Conservation (phyloP, 179 eudicot genomes). For the Drosera spatulata region DNA sequence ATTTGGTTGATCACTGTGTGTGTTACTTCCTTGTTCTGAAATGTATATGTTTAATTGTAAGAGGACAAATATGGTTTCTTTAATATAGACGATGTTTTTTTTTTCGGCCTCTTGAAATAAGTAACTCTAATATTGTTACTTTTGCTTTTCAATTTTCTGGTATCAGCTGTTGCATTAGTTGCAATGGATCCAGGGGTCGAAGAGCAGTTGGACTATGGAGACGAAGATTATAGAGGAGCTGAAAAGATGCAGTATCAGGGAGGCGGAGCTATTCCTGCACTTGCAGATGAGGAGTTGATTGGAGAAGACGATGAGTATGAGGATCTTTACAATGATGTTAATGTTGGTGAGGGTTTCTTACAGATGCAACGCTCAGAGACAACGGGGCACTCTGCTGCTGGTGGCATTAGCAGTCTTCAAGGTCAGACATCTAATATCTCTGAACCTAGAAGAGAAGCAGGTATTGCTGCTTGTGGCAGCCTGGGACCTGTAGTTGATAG, state of each 20-base stretch:
- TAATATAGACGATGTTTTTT: no score
- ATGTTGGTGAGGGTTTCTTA: conserved; percentile 74
- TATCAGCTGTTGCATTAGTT: background rate
- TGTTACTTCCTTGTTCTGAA: no score
- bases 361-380: conserved; percentile 61
- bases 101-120: no score
- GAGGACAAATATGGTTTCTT: no score
- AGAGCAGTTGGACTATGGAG: conserved; percentile 72
- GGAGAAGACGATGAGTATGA: conserved; percentile 89
- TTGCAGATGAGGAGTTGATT: conserved; percentile 76
- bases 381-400: conserved; percentile 27
- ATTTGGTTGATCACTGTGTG: no score
- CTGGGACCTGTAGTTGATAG: background rate
- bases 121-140: no score
- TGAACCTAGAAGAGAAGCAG: conserved; percentile 35
- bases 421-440: conserved; percentile 32
- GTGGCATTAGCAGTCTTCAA: conserved; percentile 33
- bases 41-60: no score
- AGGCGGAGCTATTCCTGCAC: conserved; percentile 78
- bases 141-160: no score
- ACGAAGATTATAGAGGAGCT: conserved; percentile 50
- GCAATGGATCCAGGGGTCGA: conserved; percentile 48
- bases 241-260: conserved; percentile 65
- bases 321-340: conserved; percentile 90
- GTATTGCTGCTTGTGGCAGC: conserved; percentile 18